Conservation (phyloP, 1,284 basidiomycete genomes). For the Tylopilus sp. region DNA sequence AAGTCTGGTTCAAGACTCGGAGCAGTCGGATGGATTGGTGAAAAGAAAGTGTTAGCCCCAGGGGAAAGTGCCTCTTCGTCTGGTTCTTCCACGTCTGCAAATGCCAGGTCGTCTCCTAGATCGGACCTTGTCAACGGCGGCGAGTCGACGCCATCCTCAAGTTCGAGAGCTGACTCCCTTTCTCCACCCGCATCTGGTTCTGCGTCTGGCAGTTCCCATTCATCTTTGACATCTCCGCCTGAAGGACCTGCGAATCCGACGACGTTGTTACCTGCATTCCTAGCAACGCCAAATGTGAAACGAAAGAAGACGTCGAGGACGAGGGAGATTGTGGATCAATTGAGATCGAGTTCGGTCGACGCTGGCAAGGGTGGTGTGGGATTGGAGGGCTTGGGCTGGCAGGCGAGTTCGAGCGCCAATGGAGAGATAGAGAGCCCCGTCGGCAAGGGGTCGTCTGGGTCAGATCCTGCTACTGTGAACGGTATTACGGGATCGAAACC, state of each 20-base stretch:
- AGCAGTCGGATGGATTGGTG: constrained; percentile 11
- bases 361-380: constrained; percentile 21
- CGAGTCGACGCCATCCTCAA: constrained; percentile 18
- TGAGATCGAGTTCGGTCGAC: constrained; percentile 40
- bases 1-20: constrained; percentile 2
- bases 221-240: constrained; percentile 20
- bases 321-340: constrained; percentile 41
- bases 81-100: constrained; percentile 8
- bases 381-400: constrained; percentile 26
- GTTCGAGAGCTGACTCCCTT: constrained; percentile 14
- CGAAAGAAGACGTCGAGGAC: constrained; percentile 40
- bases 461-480: constrained; percentile 15
- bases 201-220: constrained; percentile 17
- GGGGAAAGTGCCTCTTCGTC: no score
- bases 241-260: constrained; percentile 16
- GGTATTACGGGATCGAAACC: no score
- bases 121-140: constrained; percentile 10
- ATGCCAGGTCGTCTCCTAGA: constrained; percentile 32
- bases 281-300: no score
- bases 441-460: constrained; percentile 8
- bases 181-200: constrained; percentile 21
- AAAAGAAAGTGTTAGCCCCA: not conserved
- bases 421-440: constrained; percentile 20
- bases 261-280: no score
- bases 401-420: constrained; percentile 13